phyloP scores from a whole-genome alignment of 495 filamentous ascomycete species.

The Xylaria grammica region DNA sequence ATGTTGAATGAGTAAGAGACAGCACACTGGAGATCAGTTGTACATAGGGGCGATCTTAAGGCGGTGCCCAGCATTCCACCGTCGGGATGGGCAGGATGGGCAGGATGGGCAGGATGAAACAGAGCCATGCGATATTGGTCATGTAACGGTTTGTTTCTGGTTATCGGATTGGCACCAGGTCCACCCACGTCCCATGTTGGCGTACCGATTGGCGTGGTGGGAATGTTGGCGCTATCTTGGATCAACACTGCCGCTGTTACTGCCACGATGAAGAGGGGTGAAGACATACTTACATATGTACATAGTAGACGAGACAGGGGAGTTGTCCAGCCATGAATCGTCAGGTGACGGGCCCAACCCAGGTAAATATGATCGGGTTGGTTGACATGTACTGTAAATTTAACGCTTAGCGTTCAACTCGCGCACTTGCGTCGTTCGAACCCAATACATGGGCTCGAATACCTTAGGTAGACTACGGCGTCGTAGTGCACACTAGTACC shows the following conservation, averaged over 20 bases:
- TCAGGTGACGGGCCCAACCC: slow-evolving; percentile 6
- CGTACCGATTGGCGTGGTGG: slow-evolving; percentile 4
- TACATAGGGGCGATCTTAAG: slow-evolving; percentile 16
- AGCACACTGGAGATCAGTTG: slow-evolving; percentile 22
- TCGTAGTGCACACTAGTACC: no score
- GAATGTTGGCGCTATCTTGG: slow-evolving; percentile 14
- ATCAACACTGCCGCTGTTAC: slow-evolving; percentile 7
- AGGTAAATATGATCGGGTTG: neutral
- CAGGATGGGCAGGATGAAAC: slow-evolving; percentile 11
- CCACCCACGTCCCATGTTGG: slow-evolving; percentile 5
- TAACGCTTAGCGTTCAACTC: slow-evolving; percentile 1
- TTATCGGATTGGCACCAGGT: slow-evolving; percentile 17
- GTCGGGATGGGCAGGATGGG: no score
- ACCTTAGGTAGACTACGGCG: no score
- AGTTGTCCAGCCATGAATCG: neutral
- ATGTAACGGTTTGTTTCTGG: slow-evolving; percentile 19
- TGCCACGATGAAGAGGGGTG: neutral
- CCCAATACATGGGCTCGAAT: no score
- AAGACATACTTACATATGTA: no score
- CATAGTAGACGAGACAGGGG: neutral
- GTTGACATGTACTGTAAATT: neutral
- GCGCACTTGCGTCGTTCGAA: neutral
- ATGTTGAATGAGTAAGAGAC: slow-evolving; percentile 20
- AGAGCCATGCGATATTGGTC: slow-evolving; percentile 17
- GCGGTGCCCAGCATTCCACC: slow-evolving; percentile 8